phyloP scores from a whole-genome alignment of 148 eudicot species.

The Camellia sinensis region DNA sequence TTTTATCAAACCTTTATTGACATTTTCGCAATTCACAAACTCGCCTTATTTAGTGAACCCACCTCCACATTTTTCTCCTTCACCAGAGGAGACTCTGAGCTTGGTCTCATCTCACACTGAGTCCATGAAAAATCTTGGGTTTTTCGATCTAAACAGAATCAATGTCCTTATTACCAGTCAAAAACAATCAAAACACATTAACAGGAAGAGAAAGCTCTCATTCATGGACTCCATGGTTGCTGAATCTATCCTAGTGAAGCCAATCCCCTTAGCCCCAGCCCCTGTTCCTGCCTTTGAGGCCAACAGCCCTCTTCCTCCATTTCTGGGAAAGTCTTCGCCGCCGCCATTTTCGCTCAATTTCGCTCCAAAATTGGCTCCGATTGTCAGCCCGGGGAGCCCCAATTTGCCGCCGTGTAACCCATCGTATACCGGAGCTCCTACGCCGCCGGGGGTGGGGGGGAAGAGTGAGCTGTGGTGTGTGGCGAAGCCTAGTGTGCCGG shows the following conservation, averaged over 20 bases:
- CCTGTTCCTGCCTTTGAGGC: slow-evolving; percentile 40
- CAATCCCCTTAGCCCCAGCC: slow-evolving; percentile 40
- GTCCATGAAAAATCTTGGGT: slow-evolving; percentile 45
- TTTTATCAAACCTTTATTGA: slow-evolving; percentile 41
- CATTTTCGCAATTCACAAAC: slow-evolving; percentile 37
- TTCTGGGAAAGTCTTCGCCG: slow-evolving; percentile 38
- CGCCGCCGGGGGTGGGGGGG: slow-evolving; percentile 20
- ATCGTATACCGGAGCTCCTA: background rate
- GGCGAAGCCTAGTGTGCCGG: slow-evolving; percentile 94
- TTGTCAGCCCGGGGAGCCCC: slow-evolving; percentile 31
- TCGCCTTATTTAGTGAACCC: slow-evolving; percentile 60
- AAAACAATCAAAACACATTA: slow-evolving; percentile 25
- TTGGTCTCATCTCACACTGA: slow-evolving; percentile 35
- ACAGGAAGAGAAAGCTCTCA: slow-evolving; percentile 19
- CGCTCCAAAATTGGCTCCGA: slow-evolving; percentile 39
- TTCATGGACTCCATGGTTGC: slow-evolving; percentile 3
- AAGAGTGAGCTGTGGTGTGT: slow-evolving; percentile 72
- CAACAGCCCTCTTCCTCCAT: slow-evolving; percentile 59
- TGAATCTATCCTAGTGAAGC: slow-evolving; percentile 32
- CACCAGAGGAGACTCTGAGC: slow-evolving; percentile 25
- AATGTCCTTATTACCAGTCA: slow-evolving; percentile 24
- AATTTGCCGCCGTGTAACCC: slow-evolving; percentile 41
- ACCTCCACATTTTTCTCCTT: slow-evolving; percentile 16
- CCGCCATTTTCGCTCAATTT: slow-evolving; percentile 29
- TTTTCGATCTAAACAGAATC: slow-evolving; percentile 18